phyloP scores from a whole-genome alignment of 768 basidiomycete species.

The Leccinellum rugosiceps region DNA sequence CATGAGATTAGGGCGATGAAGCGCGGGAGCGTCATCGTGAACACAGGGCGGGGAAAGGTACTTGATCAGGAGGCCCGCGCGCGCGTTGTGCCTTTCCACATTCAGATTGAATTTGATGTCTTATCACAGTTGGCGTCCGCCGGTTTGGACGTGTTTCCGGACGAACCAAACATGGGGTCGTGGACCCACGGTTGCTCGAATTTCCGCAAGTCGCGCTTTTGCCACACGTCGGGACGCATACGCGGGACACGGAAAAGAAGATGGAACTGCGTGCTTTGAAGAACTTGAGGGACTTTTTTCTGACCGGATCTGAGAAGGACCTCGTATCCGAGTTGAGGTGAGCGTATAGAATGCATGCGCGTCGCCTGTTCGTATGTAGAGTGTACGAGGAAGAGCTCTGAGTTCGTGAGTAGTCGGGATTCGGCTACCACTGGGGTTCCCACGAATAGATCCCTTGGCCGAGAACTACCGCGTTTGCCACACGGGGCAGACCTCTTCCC shows the following conservation, averaged over 20 bases:
- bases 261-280: slow-evolving; percentile 83
- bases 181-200: slow-evolving; percentile 72
- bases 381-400: no score
- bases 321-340: not conserved
- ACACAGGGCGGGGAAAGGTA: slow-evolving; percentile 86
- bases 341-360: not conserved
- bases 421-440: no score
- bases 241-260: slow-evolving; percentile 68
- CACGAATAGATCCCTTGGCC: no score
- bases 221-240: slow-evolving; percentile 90
- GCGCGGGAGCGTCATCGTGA: slow-evolving; percentile 74
- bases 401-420: no score
- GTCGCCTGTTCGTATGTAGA: no score
- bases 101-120: no score
- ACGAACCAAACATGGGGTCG: slow-evolving; percentile 79
- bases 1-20: slow-evolving; percentile 75
- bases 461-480: no score
- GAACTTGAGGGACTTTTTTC: slow-evolving; percentile 64
- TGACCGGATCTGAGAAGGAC: not conserved
- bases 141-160: slow-evolving; percentile 85
- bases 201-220: slow-evolving; percentile 81
- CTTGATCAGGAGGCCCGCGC: slow-evolving; percentile 87
- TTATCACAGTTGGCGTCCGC: slow-evolving; percentile 33
- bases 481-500: no score
- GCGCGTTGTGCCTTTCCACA: no score